Base-by-base conservation (phyloP, 2,329 filamentous ascomycete genomes). In the Didymella pinodella region DNA sequence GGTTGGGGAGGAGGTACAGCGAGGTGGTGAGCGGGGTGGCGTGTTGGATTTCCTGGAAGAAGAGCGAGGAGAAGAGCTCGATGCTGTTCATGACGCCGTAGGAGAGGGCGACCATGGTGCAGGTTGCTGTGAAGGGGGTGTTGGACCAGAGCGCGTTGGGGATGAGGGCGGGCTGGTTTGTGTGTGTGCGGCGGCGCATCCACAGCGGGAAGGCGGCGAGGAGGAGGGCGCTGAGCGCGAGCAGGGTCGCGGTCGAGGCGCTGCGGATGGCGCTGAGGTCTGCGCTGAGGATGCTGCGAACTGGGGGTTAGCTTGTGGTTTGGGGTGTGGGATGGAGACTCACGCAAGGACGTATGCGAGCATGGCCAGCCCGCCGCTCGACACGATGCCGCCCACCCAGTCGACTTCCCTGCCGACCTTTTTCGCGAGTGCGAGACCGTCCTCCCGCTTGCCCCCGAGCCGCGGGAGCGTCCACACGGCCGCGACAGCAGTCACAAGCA, bases 51-150 rank as follows among this genome's bases (percentile, higher is more conserved):
- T 79, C 70, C 61, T 80, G 77, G 62, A 81, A 85, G 54, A 77
- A 80, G n/a, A 79, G 80, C 12, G 76, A 80, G 4, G 75, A 74
- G 41, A 79, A 73, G 59, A 78, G 71, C 56, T 77, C 78, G 14
- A 74, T 72, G 10, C 73, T 72, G 3, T 76, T 78, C 7, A 71
- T 72, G 1, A 75, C 80, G 34, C 73, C 71, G 48, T 71, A 74
- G 7, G 69, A 70, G 1, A 80, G 59, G 0, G 75, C 62, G 7
- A 80, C 74, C 67, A 68, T 83, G 10, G 82, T 68, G 66, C 86
- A 88, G 5, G 85, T 82, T 22, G 76, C 80, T 0, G 84, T 80
- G 64, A 89, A 89, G 0, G 81, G 72, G 0, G 72, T 65, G 45
- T 85, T 87, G 25, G 73, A 79, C 87, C 87, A 89, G 0, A 89